phyloP scores from a whole-genome alignment of 768 basidiomycete genomes.

The Mycena crocata region DNA sequence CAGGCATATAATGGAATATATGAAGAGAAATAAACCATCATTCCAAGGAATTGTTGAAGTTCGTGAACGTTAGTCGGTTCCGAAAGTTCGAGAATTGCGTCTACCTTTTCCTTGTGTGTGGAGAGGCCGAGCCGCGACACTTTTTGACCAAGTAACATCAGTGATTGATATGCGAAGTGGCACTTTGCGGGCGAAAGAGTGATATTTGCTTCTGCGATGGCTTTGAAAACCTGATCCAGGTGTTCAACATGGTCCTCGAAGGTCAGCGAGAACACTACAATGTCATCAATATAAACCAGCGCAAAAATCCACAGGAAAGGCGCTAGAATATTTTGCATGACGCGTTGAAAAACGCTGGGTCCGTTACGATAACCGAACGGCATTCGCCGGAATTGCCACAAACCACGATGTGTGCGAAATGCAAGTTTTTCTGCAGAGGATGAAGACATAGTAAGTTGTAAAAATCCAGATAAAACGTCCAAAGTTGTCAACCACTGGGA shows the following conservation, averaged over 20 bases:
- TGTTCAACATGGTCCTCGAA: conserved; percentile 46
- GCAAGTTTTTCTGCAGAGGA: conserved; percentile 50
- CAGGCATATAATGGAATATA: conserved; percentile 50
- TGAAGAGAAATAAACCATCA: conserved; percentile 43
- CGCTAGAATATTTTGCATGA: conserved; percentile 51
- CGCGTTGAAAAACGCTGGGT: conserved; percentile 52
- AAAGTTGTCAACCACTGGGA: too few relatives aligned
- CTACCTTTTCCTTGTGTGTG: conserved; percentile 1
- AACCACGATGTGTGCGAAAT: conserved; percentile 52
- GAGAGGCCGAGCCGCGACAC: too few relatives aligned
- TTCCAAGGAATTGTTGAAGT: conserved; percentile 45
- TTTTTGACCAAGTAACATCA: conserved; percentile 15
- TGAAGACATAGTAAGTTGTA: too few relatives aligned
- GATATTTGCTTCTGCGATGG: conserved; percentile 41
- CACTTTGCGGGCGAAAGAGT: conserved; percentile 51
- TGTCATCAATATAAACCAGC: conserved; percentile 57
- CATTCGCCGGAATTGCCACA: conserved; percentile 55
- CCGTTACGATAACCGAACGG: conserved; percentile 52
- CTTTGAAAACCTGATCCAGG: conserved; percentile 42
- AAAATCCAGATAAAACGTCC: too few relatives aligned
- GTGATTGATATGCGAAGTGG: conserved; percentile 46
- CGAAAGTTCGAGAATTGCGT: conserved; percentile 45
- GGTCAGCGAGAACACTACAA: conserved; percentile 45
- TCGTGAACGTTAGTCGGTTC: conserved; percentile 51
- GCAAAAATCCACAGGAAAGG: conserved; percentile 52